Percentiles rank a stretch among this genome's conserved stretches.
Evolutionary conservation across 1,284 basidiomycete genomes (phyloP).

Genomic region (Ganoderma boninense): DNA sequence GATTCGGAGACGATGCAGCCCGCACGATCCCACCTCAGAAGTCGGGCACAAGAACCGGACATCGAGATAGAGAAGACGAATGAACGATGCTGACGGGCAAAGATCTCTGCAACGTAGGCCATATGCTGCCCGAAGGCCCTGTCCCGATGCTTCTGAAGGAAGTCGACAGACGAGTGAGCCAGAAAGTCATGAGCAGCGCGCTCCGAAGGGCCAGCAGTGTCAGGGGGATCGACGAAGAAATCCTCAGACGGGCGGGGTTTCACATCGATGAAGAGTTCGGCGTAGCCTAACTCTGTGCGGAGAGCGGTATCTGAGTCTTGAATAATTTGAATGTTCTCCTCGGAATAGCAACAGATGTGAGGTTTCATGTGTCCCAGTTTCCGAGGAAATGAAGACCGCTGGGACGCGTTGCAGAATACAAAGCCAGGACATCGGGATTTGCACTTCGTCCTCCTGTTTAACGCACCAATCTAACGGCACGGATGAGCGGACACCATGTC

Average conservation of each 20-base stretch:
- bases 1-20: slow-evolving; percentile 38
- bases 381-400: neutral
- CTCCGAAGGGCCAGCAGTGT: neutral
- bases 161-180: neutral
- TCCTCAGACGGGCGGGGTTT: neutral
- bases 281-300: neutral
- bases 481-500: too few species aligned
- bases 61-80: slow-evolving; percentile 39
- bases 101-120: slow-evolving; percentile 16
- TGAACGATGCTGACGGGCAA: slow-evolving; percentile 22
- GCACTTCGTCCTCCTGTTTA: neutral
- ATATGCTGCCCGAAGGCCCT: slow-evolving; percentile 17
- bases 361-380: neutral
- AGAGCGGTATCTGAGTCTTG: neutral
- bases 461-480: neutral
- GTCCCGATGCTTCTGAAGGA: neutral
- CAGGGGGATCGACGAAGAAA: neutral
- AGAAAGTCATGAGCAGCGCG: slow-evolving; percentile 13
- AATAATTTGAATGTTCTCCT: neutral
- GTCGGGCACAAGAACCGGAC: slow-evolving; percentile 31
- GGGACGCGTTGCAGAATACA: neutral
- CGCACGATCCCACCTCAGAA: slow-evolving; percentile 43
- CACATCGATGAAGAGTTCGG: neutral
- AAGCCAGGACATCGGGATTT: neutral
- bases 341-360: neutral